Base-by-base conservation (phyloP, 2,329 filamentous ascomycete genomes). In the Verruconis gallopava region DNA sequence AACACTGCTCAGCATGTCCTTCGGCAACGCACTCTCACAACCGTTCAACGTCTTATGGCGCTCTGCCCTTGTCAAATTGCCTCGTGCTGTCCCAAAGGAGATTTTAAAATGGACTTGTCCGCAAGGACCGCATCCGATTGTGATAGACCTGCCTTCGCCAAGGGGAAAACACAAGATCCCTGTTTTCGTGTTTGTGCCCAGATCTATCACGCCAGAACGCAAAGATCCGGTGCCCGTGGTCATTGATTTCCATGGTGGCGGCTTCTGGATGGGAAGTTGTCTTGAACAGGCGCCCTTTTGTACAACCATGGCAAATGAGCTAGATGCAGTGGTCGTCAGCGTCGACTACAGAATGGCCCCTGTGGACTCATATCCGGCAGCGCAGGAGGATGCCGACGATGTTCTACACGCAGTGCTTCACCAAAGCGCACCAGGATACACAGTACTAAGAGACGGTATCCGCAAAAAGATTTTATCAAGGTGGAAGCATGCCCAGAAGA, bases 331-430 rank as follows among this genome's bases (percentile, higher is more conserved):
- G 4, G 64, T 65, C 34, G 60, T 68, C 38, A 63, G 59, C 38
- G 65, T 68, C 3, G 66, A 67, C 39, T 69, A 69, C 46, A 60
- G 66, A 25, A 63, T 68, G 36, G 66, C 63, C 3, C 66, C 66
- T 1, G 59, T 66, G 43, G 56, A 65, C 43, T 59, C 65, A 28
- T 69, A 66, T 37, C 66, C 66, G 0, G 63, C 64, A 0, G 66
- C 66, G 1, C 59, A 68, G 14, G 60, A 66, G 45, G 66, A 69
- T 45, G 62, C 62, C 6, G 66, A 68, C 40, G 66, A 68, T 44
- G 63, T 64, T 2, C 49, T 68, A 2, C 55, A 54, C 3, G 63
- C 65, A 1, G 57, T 68, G 2, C 50, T 67, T 20, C 58, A 66
- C 30, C 55, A 51, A 0, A 49, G 50, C n/a, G 50, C 49, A 20